Evolutionary conservation across 2,329 filamentous ascomycete species (phyloP).

Genomic region (Juglanconis oblonga): DNA sequence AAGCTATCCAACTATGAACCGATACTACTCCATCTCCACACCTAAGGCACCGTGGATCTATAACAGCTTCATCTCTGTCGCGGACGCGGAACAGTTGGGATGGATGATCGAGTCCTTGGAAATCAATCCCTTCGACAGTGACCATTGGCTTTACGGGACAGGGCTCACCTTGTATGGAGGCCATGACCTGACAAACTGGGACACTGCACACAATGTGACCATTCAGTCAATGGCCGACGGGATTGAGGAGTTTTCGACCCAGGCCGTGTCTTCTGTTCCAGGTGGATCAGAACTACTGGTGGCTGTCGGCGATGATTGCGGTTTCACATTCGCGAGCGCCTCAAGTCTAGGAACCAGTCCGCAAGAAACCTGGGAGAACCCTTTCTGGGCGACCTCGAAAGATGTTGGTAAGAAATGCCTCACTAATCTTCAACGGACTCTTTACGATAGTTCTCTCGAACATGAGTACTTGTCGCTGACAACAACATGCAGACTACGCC

Average conservation of each 20-base stretch:
- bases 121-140: conserved; percentile 56
- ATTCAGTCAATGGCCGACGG: conserved; percentile 51
- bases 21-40: conserved; percentile 45
- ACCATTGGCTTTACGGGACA: conserved; percentile 61
- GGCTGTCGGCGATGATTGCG: conserved; percentile 49
- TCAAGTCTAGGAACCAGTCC: conserved; percentile 40
- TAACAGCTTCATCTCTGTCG: conserved; percentile 41
- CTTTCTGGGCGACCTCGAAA: conserved; percentile 42
- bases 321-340: conserved; percentile 44
- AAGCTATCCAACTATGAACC: conserved; percentile 40
- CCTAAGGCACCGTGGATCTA: conserved; percentile 53
- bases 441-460: not conserved
- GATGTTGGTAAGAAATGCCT: conserved; percentile 33
- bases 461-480: not conserved
- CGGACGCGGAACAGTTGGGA: conserved; percentile 48
- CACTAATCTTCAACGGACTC: fast-evolving
- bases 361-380: conserved; percentile 41
- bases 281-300: conserved; percentile 50
- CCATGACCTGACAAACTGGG: conserved; percentile 54
- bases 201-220: conserved; percentile 44
- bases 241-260: conserved; percentile 52
- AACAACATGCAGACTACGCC: conserved; percentile 36
- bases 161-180: conserved; percentile 41
- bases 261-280: conserved; percentile 45
- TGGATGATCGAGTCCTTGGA: conserved; percentile 61